These are phyloP conservation scores for Debaryomyces udenii DNA, from an alignment of 1,139 yeast species.

Conservation along the genomic window DNA sequence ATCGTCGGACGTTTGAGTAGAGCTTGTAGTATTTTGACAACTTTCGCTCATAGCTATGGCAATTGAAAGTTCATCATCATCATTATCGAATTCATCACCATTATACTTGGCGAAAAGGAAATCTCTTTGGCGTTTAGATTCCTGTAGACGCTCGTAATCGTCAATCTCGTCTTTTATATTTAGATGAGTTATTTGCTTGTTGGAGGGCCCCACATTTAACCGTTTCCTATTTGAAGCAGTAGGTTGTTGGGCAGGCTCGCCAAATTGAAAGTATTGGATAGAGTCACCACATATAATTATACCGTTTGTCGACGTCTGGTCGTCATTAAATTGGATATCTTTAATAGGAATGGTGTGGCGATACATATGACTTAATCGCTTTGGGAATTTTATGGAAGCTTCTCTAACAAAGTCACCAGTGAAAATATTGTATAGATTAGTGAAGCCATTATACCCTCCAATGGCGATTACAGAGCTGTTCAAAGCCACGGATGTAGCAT, in stretches of 20 bases:
- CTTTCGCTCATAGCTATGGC: constrained; percentile 59
- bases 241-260: constrained; percentile 25
- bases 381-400: constrained; percentile 50
- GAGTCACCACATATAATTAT: constrained; percentile 57
- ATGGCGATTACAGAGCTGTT: constrained; percentile 53
- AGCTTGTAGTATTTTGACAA: constrained; percentile 7
- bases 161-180: constrained; percentile 40
- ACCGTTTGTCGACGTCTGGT: constrained; percentile 51
- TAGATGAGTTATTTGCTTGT: constrained; percentile 22
- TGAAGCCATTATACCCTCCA: constrained; percentile 66
- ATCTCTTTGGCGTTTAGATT: constrained; percentile 22
- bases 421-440: constrained; percentile 62
- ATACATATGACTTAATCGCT: constrained; percentile 32
- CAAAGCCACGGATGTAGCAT: constrained; percentile 36
- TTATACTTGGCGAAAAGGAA: constrained; percentile 47
- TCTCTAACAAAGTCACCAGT: constrained; percentile 59
- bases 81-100: constrained; percentile 41
- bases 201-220: constrained; percentile 20
- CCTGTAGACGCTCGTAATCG: constrained; percentile 36
- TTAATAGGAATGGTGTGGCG: constrained; percentile 41
- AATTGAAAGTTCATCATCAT: constrained; percentile 50
- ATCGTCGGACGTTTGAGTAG: constrained; percentile 2
- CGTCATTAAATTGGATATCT: constrained; percentile 46
- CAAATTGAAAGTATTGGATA: constrained; percentile 67
- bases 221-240: constrained; percentile 18